phyloP scores from a whole-genome alignment of 768 basidiomycete genomes.

The Tulasnella sp. region DNA sequence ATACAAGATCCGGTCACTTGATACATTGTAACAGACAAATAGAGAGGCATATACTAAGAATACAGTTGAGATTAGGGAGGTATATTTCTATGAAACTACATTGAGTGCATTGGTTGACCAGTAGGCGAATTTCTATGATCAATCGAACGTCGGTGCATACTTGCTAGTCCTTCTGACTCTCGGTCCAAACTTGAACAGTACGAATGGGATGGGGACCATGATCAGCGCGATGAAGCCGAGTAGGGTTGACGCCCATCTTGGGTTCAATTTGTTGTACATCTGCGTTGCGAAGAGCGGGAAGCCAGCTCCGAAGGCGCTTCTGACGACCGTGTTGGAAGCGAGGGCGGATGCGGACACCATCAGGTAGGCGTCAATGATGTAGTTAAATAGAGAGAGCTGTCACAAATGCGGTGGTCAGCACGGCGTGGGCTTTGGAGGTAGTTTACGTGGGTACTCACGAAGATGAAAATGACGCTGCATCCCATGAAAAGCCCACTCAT shows the following conservation, averaged over 20 bases:
- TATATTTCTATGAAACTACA: not conserved
- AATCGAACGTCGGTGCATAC: conserved; percentile 20
- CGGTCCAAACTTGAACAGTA: conserved; percentile 21
- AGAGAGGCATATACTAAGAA: not conserved
- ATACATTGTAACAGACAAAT: not conserved
- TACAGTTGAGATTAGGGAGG: not conserved
- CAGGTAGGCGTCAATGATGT: conserved; percentile 21
- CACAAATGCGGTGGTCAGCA: not conserved
- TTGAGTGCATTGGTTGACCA: not conserved
- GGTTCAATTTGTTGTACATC: conserved; percentile 34
- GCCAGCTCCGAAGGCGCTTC: conserved; percentile 24
- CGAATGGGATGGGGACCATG: conserved; percentile 28
- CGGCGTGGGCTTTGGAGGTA: not conserved
- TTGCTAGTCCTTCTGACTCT: conserved; percentile 1
- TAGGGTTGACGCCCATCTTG: conserved; percentile 34
- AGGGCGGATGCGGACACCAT: conserved; percentile 26
- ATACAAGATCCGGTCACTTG: not conserved
- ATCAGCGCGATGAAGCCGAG: conserved; percentile 32
- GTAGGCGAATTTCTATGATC: not conserved
- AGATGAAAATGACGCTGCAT: conserved; percentile 24
- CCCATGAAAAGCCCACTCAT: conserved; percentile 24
- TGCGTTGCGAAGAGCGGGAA: conserved; percentile 30
- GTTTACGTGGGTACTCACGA: conserved; percentile 8
- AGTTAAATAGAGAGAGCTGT: conserved; percentile 16
- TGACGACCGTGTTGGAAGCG: conserved; percentile 26